phyloP scores from a whole-genome alignment of 192 early-diverging fungal genomes.

The Gaertneriomyces semiglobifer region DNA sequence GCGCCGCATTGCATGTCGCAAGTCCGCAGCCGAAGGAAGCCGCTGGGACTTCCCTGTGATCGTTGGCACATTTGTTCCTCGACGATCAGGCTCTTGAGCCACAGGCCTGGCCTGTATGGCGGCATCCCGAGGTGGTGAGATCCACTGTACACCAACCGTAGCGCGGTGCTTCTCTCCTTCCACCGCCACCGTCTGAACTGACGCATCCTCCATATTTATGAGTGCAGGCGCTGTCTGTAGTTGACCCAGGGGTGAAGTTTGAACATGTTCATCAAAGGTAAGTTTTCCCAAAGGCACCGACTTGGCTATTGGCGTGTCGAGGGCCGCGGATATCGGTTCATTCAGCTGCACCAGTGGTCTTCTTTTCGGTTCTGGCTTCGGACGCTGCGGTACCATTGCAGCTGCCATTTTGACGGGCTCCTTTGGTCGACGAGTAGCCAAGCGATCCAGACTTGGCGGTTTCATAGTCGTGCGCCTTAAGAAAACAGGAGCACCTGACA shows the following conservation, averaged over 20 bases:
- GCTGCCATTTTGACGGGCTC: not conserved
- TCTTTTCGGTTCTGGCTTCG: not conserved
- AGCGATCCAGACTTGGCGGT: conserved; percentile 4
- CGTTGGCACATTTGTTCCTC: not conserved
- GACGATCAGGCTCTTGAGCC: not conserved
- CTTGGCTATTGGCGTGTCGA: not conserved
- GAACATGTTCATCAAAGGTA: not conserved
- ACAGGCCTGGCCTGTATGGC: not conserved
- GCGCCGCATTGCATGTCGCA: conserved; percentile 9
- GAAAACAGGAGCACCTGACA: conserved; percentile 25
- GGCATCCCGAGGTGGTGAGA: not conserved
- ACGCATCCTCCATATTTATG: not conserved
- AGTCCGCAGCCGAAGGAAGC: not conserved
- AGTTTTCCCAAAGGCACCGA: not conserved
- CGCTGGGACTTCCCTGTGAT: not conserved
- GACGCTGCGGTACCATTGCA: not conserved
- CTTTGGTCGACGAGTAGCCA: not conserved
- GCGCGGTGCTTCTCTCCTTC: not conserved
- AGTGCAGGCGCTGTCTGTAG: not conserved
- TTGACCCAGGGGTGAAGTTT: no score
- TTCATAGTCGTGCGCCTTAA: conserved; percentile 16
- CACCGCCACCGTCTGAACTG: not conserved
- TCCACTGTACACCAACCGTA: not conserved
- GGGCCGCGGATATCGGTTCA: not conserved
- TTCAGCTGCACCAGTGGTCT: not conserved